Conservation (phyloP, 164 flowering plant genomes). For the Malania oleifera region DNA sequence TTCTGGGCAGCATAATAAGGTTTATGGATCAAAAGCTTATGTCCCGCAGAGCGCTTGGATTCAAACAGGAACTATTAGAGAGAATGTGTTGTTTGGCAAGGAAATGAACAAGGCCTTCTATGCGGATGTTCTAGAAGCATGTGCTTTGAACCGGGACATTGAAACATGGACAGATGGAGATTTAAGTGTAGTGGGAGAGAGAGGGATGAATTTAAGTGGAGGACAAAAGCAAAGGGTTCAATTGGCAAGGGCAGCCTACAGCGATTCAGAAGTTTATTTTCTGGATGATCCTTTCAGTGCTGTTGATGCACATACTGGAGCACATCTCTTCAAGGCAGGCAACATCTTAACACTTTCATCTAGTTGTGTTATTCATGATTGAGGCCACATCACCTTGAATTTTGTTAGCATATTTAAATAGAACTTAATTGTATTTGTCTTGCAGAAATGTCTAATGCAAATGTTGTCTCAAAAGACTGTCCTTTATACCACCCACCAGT, state of each 20-base stretch:
- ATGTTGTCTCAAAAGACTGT: conserved; percentile 59
- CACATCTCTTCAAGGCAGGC: conserved; percentile 70
- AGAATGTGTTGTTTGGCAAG: conserved; percentile 77
- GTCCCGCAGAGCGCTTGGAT: conserved; percentile 89
- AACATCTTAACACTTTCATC: background rate
- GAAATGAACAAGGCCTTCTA: conserved; percentile 46
- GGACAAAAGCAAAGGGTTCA: conserved; percentile 89
- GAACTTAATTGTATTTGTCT: background rate
- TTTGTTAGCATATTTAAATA: background rate
- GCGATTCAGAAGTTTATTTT: conserved; percentile 64
- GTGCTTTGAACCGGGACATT: conserved; percentile 67
- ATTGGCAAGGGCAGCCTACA: conserved; percentile 71
- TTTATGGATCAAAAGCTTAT: conserved; percentile 67
- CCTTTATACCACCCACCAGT: conserved; percentile 73
- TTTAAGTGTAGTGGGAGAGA: conserved; percentile 57
- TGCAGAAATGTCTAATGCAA: conserved; percentile 68
- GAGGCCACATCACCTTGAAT: background rate
- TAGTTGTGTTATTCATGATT: background rate
- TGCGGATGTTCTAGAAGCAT: conserved; percentile 53
- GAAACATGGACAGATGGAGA: conserved; percentile 64
- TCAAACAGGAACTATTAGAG: conserved; percentile 72
- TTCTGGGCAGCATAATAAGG: conserved; percentile 45
- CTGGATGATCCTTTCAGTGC: conserved; percentile 93
- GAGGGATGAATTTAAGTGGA: conserved; percentile 81
- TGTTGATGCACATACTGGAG: conserved; percentile 83